Percentiles rank a stretch among this genome's conserved stretches.
Conservation (phyloP, 2,329 filamentous ascomycete genomes). For the Nemania diffusa region DNA sequence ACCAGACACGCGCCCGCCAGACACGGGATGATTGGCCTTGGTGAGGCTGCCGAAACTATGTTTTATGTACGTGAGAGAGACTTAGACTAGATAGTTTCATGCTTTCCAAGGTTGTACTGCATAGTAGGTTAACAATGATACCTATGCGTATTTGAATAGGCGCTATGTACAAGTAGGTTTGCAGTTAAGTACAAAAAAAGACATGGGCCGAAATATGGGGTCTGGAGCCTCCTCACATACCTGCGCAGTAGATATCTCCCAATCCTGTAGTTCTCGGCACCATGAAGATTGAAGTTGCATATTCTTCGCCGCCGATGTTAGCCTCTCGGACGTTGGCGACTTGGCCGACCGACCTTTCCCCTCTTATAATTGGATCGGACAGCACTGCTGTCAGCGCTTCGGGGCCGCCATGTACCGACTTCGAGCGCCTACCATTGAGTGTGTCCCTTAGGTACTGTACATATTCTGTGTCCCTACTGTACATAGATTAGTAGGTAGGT, state of each 20-base stretch:
- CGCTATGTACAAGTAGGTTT: no score
- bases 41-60: constrained; percentile 8
- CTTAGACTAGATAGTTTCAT: constrained; percentile 1
- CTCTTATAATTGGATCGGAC: not conserved
- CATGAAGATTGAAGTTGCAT: not conserved
- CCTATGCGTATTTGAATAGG: no score
- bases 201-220: not conserved
- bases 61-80: constrained; percentile 11
- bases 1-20: not conserved
- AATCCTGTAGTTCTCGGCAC: constrained; percentile 1
- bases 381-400: not conserved
- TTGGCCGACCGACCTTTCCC: not conserved
- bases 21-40: not conserved
- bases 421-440: no score
- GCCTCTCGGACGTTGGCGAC: constrained; percentile 2
- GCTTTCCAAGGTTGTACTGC: not conserved
- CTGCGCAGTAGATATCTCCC: not conserved
- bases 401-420: not conserved
- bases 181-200: no score
- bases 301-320: not conserved
- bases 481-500: no score
- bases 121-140: no score
- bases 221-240: no score
- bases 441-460: no score
- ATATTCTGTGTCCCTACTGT: no score